Evolutionary conservation across 2,329 filamentous ascomycete species (phyloP).

Genomic region (Chaetomiaceae sp.): DNA sequence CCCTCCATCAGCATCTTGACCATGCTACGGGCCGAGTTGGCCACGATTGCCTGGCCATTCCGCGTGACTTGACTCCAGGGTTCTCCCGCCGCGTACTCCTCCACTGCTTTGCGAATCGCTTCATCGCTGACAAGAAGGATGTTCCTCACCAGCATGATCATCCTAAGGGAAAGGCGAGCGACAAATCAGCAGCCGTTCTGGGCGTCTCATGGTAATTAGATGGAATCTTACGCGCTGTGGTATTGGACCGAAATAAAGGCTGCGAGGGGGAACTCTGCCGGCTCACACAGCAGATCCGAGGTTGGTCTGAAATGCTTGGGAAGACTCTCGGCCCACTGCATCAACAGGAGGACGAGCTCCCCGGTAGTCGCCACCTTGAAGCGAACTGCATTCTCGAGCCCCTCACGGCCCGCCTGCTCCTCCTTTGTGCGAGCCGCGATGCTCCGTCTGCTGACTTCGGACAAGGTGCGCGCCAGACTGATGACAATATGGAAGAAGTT

Average conservation of each 20-base stretch:
- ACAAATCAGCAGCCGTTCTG: neutral
- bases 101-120: neutral
- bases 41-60: constrained; percentile 2
- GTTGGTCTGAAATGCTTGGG: neutral
- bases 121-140: neutral
- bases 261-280: neutral
- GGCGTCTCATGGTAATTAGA: neutral
- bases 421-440: constrained; percentile 2
- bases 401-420: constrained; percentile 1
- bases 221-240: constrained; percentile 1
- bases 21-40: constrained; percentile 3
- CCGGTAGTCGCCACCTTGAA: constrained; percentile 2
- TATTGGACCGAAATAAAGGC: neutral
- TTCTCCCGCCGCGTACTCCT: neutral
- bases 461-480: neutral
- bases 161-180: too few species aligned
- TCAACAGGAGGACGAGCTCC: constrained; percentile 1
- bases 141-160: constrained; percentile 3
- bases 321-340: constrained; percentile 1
- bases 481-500: constrained; percentile 5
- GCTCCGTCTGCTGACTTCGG: constrained; percentile 1
- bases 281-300: constrained; percentile 1
- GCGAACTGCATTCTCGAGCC: neutral
- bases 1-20: neutral
- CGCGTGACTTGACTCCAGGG: neutral